Base-by-base conservation (phyloP, 305 asterid species). In the Ajuga reptans region DNA sequence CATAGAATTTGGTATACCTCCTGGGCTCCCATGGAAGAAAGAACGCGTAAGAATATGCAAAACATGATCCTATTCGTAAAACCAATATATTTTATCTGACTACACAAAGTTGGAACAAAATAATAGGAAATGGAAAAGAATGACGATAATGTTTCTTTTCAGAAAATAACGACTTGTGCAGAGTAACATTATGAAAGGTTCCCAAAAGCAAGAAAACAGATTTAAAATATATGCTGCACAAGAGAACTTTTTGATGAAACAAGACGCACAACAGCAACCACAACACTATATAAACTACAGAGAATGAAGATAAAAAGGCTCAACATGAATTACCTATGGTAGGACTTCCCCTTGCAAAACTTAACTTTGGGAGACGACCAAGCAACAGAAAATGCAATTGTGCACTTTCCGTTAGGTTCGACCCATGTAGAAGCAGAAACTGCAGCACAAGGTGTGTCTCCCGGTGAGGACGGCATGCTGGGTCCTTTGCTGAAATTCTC, bases 341-440 rank as follows among this genome's bases (percentile, higher is more conserved):
- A 86, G 61, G 92, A 79, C 67, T 86, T 86, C 11, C 92, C 92
- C 76, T 86, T 86, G 81, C 86, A 79, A 71, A 86, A 91, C 79
- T 87, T 91, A 57, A 94, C 97, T 85, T 88, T 84, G 10, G 99
- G 99, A 66, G 97, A 89, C 1, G 98, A 87, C 99, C 99, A 91
- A 63, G 98, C 87, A 74, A 94, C 85, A 55, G 99, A 77, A 74
- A 94, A 94, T 47, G 98, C 91, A 71, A 94, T 78, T 5, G 97
- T 89, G 86, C 95, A 86, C 80, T 89, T 91, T 55, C 99, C 99
- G 75, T 94, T 87, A 68, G 99, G 92, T 73, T 91, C 99, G n/a
- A 94, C 99, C 99, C 99, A 94, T 8, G 98, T 66, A 7, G 97
- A 82, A 74, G 99, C 99, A 70, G 95, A 85, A 62, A 94, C 98